Percentiles rank a stretch among this genome's conserved stretches.
phyloP scores from a whole-genome alignment of 306 rosid species.

The Pueraria montana region DNA sequence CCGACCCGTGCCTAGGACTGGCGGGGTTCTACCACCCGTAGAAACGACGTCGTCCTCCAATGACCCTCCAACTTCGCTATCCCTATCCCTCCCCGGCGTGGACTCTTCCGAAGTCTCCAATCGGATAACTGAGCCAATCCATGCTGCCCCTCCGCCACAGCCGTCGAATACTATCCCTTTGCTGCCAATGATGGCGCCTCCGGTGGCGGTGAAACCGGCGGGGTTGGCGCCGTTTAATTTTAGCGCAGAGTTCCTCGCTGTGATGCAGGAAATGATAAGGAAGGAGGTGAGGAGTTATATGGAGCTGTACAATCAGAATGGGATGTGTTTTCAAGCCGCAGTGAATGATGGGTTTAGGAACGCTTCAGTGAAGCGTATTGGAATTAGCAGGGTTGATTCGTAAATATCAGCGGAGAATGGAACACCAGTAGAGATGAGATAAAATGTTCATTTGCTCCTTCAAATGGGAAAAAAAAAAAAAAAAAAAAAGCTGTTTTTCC shows the following conservation, averaged over 20 bases:
- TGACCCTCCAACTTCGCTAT: constrained; percentile 87
- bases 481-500: neutral
- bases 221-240: constrained; percentile 59
- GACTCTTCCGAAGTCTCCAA: constrained; percentile 64
- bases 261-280: constrained; percentile 97
- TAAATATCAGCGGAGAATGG: constrained; percentile 17
- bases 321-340: constrained; percentile 53
- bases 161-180: constrained; percentile 41
- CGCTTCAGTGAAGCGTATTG: constrained; percentile 68
- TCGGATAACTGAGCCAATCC: constrained; percentile 42
- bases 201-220: constrained; percentile 25
- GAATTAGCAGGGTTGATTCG: constrained; percentile 70
- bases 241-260: constrained; percentile 69
- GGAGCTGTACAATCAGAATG: constrained; percentile 67
- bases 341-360: constrained; percentile 72
- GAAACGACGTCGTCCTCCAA: constrained; percentile 70
- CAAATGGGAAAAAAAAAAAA: neutral
- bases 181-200: constrained; percentile 49
- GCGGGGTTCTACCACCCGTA: constrained; percentile 67
- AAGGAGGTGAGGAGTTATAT: constrained; percentile 90
- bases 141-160: neutral
- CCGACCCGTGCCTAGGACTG: constrained; percentile 80
- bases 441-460: neutral
- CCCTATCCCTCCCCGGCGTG: constrained; percentile 82
- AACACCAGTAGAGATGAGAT: neutral